These are phyloP conservation scores for Halocafeteria seosinensis DNA, from an alignment of 108 stramenopile species.

Conservation along the genomic window DNA sequence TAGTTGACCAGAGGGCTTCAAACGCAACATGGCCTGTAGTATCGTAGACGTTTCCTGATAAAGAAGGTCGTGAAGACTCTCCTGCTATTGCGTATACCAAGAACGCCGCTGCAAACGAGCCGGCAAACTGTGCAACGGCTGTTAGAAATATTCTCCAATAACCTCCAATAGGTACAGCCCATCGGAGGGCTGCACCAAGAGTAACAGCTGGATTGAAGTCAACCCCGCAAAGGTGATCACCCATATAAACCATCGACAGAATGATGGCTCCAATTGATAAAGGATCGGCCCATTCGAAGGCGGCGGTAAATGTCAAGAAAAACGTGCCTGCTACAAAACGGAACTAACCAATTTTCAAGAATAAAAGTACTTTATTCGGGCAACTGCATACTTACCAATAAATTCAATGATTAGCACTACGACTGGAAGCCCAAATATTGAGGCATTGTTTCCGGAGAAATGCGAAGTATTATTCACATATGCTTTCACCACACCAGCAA, in stretches of 20 bases:
- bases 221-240: background rate
- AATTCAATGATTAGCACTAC: background rate
- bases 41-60: no score
- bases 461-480: no score
- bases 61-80: background rate
- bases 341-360: no score
- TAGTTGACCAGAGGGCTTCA: background rate
- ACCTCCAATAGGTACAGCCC: background rate
- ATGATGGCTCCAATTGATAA: background rate
- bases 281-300: background rate
- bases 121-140: background rate
- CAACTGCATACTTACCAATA: no score
- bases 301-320: background rate
- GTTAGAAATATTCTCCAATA: background rate
- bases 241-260: background rate
- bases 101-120: background rate
- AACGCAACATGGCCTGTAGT: background rate
- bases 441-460: no score
- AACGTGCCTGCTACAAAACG: no score
- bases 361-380: no score
- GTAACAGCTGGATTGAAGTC: slow-evolving; percentile 2
- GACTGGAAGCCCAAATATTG: background rate
- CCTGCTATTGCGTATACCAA: background rate
- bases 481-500: background rate
- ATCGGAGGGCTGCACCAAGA: background rate